phyloP scores from a whole-genome alignment of 345 rosid genomes.

The Eucalyptus marginata region DNA sequence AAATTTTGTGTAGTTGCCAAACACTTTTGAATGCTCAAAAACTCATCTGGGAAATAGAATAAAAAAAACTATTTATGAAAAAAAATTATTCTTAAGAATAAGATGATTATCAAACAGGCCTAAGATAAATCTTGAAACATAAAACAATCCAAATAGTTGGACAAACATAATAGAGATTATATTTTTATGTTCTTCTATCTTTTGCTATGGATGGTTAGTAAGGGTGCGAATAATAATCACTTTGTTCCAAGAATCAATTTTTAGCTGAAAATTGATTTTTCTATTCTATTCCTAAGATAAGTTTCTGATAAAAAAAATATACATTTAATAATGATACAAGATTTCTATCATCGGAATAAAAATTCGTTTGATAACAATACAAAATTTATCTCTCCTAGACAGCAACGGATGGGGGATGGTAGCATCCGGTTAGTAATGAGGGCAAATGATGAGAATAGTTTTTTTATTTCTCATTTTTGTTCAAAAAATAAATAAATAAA shows the following conservation, averaged over 20 bases:
- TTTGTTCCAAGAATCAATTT: no score
- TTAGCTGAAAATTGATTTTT: accelerated
- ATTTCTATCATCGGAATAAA: accelerated
- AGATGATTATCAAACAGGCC: accelerated
- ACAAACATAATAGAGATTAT: accelerated
- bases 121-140: neutral
- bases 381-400: no score
- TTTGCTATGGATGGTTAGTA: neutral
- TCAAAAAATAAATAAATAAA: no score
- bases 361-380: accelerated
- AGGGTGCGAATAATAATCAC: no score
- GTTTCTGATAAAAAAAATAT: no score
- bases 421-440: accelerated
- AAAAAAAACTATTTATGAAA: accelerated
- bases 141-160: neutral
- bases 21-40: accelerated
- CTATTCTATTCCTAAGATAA: accelerated
- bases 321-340: no score
- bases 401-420: accelerated
- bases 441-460: accelerated
- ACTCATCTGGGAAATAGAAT: accelerated
- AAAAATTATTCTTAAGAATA: no score
- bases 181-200: accelerated
- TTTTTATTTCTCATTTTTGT: no score
- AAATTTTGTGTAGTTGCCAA: accelerated